Conservation (phyloP, 768 basidiomycete species). For the Heimioporus sp. region DNA sequence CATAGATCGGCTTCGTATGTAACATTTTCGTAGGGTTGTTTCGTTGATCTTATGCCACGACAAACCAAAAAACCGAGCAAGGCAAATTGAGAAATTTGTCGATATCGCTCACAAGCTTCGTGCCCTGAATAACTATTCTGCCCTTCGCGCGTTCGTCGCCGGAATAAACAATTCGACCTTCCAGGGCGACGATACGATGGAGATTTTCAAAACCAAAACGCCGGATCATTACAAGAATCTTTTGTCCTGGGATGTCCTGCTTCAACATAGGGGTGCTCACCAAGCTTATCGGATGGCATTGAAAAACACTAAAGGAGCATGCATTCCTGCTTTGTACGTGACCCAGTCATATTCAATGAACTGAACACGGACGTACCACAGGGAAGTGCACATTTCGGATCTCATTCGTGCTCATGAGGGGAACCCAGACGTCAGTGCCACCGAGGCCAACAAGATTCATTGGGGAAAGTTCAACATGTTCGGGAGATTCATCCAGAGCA, state of each 20-base stretch:
- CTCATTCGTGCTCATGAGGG: constrained; percentile 85
- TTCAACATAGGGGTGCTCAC: constrained; percentile 80
- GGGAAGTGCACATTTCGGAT: constrained; percentile 90
- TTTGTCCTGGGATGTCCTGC: constrained; percentile 79
- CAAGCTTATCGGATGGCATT: constrained; percentile 90
- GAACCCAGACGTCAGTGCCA: constrained; percentile 67
- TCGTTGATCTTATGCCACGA: constrained; percentile 90
- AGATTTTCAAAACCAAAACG: constrained; percentile 62
- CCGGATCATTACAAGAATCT: constrained; percentile 76
- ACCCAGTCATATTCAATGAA: constrained; percentile 2
- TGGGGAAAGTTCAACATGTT: constrained; percentile 97
- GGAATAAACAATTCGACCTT: constrained; percentile 86
- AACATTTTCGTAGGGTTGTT: constrained; percentile 63
- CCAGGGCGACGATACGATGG: constrained; percentile 74
- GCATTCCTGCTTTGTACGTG: constrained; percentile 81
- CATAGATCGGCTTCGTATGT: background rate
- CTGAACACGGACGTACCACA: constrained; percentile 31
- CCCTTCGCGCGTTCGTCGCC: constrained; percentile 88
- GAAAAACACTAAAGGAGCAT: constrained; percentile 78
- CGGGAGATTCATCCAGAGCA: constrained; percentile 78
- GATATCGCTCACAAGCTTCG: constrained; percentile 81
- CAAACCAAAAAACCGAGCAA: constrained; percentile 68
- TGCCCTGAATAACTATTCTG: constrained; percentile 87
- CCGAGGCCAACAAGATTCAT: constrained; percentile 73
- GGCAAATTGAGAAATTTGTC: constrained; percentile 86